phyloP scores from a whole-genome alignment of 805 yeast genomes.

The Middelhovenomyces tepae region DNA sequence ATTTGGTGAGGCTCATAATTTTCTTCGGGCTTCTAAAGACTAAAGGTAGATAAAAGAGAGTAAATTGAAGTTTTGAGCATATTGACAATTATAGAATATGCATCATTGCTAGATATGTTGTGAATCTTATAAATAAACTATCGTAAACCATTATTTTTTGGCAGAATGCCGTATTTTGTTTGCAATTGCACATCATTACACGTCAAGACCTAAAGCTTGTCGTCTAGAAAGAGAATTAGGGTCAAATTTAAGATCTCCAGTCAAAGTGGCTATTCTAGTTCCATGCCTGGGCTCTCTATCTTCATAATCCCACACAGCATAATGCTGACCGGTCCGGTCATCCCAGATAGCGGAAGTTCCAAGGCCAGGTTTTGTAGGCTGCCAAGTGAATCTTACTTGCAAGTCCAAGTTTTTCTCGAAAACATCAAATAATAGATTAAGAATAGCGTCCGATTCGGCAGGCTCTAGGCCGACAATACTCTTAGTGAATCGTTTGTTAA shows the following conservation, averaged over 20 bases:
- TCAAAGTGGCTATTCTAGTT: conserved; percentile 36
- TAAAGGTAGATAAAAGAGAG: too few relatives aligned
- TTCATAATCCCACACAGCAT: conserved; percentile 42
- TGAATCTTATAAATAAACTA: too few relatives aligned
- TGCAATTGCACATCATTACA: too few relatives aligned
- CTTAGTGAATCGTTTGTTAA: conserved; percentile 52
- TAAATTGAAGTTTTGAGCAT: too few relatives aligned
- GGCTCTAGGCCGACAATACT: conserved; percentile 61
- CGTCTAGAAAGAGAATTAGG: conserved; percentile 23
- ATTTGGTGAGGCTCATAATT: too few relatives aligned
- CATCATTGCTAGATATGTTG: too few relatives aligned
- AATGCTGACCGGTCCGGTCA: conserved; percentile 44
- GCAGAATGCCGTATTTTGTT: too few relatives aligned
- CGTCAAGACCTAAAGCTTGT: too few relatives aligned
- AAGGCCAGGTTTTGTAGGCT: conserved; percentile 29
- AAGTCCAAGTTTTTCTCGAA: conserved; percentile 21
- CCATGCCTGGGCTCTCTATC: conserved; percentile 36
- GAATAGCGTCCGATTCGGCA: conserved; percentile 55
- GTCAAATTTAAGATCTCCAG: conserved; percentile 44
- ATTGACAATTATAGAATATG: too few relatives aligned
- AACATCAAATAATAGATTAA: conserved; percentile 42
- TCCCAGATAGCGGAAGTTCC: conserved; percentile 51
- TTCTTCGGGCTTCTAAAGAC: too few relatives aligned
- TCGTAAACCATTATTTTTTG: too few relatives aligned
- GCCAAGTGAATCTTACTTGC: conserved; percentile 42